phyloP scores from a whole-genome alignment of 306 rosid genomes.

The Gastrolobium bilobum region DNA sequence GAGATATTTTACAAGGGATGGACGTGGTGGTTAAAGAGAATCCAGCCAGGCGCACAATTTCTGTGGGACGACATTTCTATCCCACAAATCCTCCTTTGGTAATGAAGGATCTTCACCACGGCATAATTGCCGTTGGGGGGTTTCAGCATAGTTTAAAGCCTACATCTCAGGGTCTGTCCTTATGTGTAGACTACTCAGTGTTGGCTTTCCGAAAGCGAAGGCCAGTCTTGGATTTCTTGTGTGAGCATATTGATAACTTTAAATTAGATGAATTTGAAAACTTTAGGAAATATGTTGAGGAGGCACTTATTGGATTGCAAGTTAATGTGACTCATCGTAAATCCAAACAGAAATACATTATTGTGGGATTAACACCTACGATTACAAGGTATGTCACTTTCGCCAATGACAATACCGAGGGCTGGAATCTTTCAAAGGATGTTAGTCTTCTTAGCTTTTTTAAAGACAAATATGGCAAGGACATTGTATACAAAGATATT shows the following conservation, averaged over 20 bases:
- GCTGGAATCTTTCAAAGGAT: slow-evolving; percentile 50
- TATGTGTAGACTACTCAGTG: slow-evolving; percentile 81
- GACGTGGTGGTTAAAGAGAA: slow-evolving; percentile 81
- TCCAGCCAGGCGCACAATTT: slow-evolving; percentile 61
- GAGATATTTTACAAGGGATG: slow-evolving; percentile 83
- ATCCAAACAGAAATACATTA: slow-evolving; percentile 61
- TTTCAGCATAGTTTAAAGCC: slow-evolving; percentile 69
- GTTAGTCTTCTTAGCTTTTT: slow-evolving; percentile 64
- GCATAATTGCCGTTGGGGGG: slow-evolving; percentile 65
- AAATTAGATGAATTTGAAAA: slow-evolving; percentile 48
- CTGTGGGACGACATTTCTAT: slow-evolving; percentile 69
- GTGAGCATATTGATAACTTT: slow-evolving; percentile 53
- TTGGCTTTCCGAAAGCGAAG: slow-evolving; percentile 68
- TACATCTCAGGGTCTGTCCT: slow-evolving; percentile 71
- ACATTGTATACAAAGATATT: slow-evolving; percentile 61
- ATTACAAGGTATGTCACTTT: slow-evolving; percentile 61
- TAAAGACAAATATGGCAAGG: slow-evolving; percentile 61
- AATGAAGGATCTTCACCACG: slow-evolving; percentile 60
- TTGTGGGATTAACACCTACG: slow-evolving; percentile 54
- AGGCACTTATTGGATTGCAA: slow-evolving; percentile 59
- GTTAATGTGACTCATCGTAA: slow-evolving; percentile 77
- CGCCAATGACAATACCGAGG: slow-evolving; percentile 49
- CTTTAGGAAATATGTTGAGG: slow-evolving; percentile 52
- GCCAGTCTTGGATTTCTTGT: slow-evolving; percentile 69
- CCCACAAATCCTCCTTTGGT: slow-evolving; percentile 53